Base-by-base conservation (phyloP, 805 yeast genomes). In the Lipomyces chichibuensis region DNA sequence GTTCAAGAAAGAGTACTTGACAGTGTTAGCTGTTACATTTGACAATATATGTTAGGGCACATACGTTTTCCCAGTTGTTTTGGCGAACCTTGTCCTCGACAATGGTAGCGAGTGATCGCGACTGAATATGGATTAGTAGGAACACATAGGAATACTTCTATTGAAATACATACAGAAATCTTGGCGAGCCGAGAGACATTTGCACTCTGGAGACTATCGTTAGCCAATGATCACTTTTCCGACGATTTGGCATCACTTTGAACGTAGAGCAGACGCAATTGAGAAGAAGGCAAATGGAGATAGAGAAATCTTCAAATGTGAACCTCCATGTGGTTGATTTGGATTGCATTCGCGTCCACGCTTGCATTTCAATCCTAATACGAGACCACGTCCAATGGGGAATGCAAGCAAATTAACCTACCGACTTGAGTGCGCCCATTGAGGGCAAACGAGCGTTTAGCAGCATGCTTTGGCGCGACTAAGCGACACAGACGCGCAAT, bases 1-100 rank as follows among this genome's bases (percentile, higher is more conserved):
- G 80, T 92, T 89, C 80, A 94, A 90, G 85, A 87, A 93, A 63
- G 94, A 90, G 80, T 86, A 87, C 77, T 86, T 52, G 33, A 29
- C 27, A 43, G 5, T 14, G 27, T 23, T 33, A 17, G 39, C 57
- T 35, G n/a, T 14, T 20, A 23, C 13, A 43, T 5, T 14, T 33
- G 56, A 29, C 14, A 59, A 7, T 27, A 4, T 2, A n/a, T 27
- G 60, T 9, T 9, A 17, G 32, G n/a, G 20, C 13, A 53, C 66
- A 9, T 56, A 66, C 70, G 39, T 39, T 57, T 52, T 72, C 74
- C 73, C 73, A 70, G 72, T 84, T 75, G 84, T 90, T 91, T 83
- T 88, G 92, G 80, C 83, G 81, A 65, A 90, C 95, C 81, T 88
- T 87, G 80, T 90, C 93, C 73, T 68, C 71, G 67, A 58, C 71